Base-by-base conservation (phyloP, 108 stramenopile species). In the Stephanodiscus minutulus region DNA sequence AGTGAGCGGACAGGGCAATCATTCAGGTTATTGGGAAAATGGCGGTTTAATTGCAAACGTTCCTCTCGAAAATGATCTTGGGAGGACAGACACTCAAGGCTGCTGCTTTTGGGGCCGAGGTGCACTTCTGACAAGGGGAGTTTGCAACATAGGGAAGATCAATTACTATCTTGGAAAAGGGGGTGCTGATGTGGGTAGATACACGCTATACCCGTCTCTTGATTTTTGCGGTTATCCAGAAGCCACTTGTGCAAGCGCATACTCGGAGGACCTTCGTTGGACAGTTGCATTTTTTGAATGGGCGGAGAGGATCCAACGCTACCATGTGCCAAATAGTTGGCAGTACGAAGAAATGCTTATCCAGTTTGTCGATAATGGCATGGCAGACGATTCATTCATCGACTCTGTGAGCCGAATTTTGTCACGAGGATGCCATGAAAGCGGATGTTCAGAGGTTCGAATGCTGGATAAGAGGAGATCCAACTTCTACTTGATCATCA, bases 11-110 rank as follows among this genome's bases (percentile, higher is more conserved):
- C 33, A 47, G 12, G 71, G 57, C 27, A 29, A 57, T 50, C 60
- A 63, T 70, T 62, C 78, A 37, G 82, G 82, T 0, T 83, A 83
- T 66, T 83, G 82, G 78, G 79, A 74, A 64, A 56, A 67, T 8
- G 79, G 79, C 1, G 2, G 20, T 21, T 18, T 61, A 2, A 36
- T 71, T 36, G 37, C 10, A 5, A 39, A 49, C 29, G 57, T 37
- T 33, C 47, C 73, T 8, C 75, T 64, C 41, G 36, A 67, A 9
- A 80, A 68, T 50, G 31, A 41, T 47, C 31, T 52, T 37, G 79
- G 79, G 41, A 28, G 79, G 59, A 75, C 67, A 5, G 79, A 80
- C 55, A 62, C 54, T 9, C 60, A 80, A 59, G 64, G 80, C n/a
- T 81, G 80, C 27, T 81, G 80, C 69, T 81, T 63, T 41, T 41